These are phyloP conservation scores for Adansonia gregorii DNA, from an alignment of 441 rosid species.

Conservation along the genomic window DNA sequence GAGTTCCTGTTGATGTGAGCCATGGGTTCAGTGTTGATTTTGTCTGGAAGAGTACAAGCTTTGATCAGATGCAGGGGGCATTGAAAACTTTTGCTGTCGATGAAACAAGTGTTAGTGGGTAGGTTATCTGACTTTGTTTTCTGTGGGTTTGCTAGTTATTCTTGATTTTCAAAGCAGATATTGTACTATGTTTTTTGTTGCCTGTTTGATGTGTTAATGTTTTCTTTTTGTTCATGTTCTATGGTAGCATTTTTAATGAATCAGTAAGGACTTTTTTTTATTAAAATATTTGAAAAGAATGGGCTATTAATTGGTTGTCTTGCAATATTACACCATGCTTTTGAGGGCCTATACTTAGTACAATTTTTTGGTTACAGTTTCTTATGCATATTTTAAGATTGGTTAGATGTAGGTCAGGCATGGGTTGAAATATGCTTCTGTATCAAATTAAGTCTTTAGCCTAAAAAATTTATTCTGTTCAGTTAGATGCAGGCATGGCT, in stretches of 20 bases:
- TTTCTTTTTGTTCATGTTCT: background rate
- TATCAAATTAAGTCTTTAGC: background rate
- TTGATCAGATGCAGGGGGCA: constrained; percentile 98
- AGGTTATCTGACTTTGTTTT: constrained; percentile 38
- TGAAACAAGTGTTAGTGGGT: constrained; percentile 99
- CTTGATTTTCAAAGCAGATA: background rate
- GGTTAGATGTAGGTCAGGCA: background rate
- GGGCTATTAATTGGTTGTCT: background rate
- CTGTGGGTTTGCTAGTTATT: constrained; percentile 11
- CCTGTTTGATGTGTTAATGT: background rate
- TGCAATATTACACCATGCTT: background rate
- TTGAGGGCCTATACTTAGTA: constrained; percentile 2
- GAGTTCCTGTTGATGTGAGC: constrained; percentile 87
- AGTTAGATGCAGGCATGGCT: background rate
- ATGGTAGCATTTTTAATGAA: background rate
- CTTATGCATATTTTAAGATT: background rate
- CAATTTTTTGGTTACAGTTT: background rate
- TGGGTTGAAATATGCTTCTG: background rate
- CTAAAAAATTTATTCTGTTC: background rate
- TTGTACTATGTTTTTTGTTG: background rate
- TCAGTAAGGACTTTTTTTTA: background rate
- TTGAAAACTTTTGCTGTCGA: constrained; percentile 98
- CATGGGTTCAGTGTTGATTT: constrained; percentile 98
- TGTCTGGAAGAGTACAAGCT: constrained; percentile 99
- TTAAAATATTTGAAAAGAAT: background rate